Evolutionary conservation across 176 grass and related monocot genomes (phyloP).

Genomic region (Lolium perenne): DNA sequence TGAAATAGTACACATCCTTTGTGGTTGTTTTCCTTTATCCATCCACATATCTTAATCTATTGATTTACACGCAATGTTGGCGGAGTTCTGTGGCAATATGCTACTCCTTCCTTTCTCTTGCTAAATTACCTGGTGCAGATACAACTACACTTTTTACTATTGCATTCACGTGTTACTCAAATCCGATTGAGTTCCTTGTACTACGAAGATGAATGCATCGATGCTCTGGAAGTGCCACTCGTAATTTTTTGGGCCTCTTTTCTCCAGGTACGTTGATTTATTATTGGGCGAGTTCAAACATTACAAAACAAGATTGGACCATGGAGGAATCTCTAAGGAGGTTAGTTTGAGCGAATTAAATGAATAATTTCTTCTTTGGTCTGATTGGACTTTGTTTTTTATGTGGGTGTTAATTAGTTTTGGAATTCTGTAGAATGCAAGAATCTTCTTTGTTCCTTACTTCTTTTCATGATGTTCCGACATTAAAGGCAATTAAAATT

Average conservation of each 20-base stretch:
- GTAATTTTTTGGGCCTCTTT: conserved; percentile 37
- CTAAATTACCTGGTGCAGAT: not conserved
- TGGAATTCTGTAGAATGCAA: conserved; percentile 19
- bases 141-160: conserved; percentile 19
- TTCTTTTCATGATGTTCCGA: conserved; percentile 12
- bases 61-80: conserved; percentile 11
- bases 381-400: conserved; percentile 25
- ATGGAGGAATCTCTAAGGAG: conserved; percentile 93
- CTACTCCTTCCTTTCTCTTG: conserved; percentile 23
- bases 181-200: not conserved
- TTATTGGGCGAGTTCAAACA: conserved; percentile 99
- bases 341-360: conserved; percentile 44
- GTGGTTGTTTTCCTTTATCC: conserved; percentile 14
- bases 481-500: conserved; percentile 24
- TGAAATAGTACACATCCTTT: conserved; percentile 19
- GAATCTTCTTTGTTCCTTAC: conserved; percentile 15
- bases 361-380: conserved; percentile 15
- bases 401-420: conserved; percentile 12
- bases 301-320: conserved; percentile 95
- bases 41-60: conserved; percentile 3
- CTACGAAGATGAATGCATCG: conserved; percentile 7
- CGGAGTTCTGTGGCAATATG: conserved; percentile 17
- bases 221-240: conserved; percentile 18
- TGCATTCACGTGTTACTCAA: conserved; percentile 28
- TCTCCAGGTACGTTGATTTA: conserved; percentile 88